Percentiles rank a stretch among this genome's conserved stretches.
phyloP scores from a whole-genome alignment of 208 protist species.

The Trypanosoma congolense region DNA sequence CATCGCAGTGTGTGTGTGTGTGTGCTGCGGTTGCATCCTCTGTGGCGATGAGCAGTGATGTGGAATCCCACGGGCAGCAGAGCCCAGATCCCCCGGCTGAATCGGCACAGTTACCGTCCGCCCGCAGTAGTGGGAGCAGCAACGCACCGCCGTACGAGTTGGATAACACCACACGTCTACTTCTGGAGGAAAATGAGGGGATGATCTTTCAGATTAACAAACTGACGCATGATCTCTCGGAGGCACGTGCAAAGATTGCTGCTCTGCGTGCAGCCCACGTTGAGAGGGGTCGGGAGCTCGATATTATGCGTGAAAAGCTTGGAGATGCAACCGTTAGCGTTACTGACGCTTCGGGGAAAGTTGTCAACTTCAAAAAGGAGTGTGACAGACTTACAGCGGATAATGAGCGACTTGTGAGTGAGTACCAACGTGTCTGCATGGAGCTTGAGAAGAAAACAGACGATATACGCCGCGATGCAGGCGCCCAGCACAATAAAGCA shows the following conservation, averaged over 20 bases:
- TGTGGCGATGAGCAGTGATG: too few relatives aligned
- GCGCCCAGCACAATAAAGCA: conserved; percentile 8
- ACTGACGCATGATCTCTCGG: conserved; percentile 32
- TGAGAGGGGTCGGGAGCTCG: conserved; percentile 27
- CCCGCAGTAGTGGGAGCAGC: conserved; percentile 23
- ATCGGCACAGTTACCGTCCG: background rate
- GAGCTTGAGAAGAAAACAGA: conserved; percentile 28
- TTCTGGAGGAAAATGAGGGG: conserved; percentile 56
- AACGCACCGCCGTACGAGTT: conserved; percentile 28
- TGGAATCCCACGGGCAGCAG: conserved; percentile 8
- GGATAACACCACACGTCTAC: conserved; percentile 24
- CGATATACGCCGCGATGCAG: conserved; percentile 18
- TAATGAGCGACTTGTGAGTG: conserved; percentile 22
- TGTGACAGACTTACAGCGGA: conserved; percentile 25
- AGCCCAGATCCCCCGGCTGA: background rate
- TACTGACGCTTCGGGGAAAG: conserved; percentile 20
- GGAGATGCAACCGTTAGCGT: conserved; percentile 29
- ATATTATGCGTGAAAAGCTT: conserved; percentile 37
- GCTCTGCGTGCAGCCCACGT: conserved; percentile 15
- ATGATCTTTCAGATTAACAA: conserved; percentile 46
- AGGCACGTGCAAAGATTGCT: conserved; percentile 19
- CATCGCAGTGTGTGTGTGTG: too few relatives aligned
- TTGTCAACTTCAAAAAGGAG: conserved; percentile 37
- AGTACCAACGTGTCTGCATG: conserved; percentile 25
- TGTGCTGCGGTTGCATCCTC: too few relatives aligned